A percentile compares a stretch with the other conserved stretches of the same genome.
Evolutionary conservation across 2,329 filamentous ascomycete genomes (phyloP).

Genomic region (Exserohilum rostratum): DNA sequence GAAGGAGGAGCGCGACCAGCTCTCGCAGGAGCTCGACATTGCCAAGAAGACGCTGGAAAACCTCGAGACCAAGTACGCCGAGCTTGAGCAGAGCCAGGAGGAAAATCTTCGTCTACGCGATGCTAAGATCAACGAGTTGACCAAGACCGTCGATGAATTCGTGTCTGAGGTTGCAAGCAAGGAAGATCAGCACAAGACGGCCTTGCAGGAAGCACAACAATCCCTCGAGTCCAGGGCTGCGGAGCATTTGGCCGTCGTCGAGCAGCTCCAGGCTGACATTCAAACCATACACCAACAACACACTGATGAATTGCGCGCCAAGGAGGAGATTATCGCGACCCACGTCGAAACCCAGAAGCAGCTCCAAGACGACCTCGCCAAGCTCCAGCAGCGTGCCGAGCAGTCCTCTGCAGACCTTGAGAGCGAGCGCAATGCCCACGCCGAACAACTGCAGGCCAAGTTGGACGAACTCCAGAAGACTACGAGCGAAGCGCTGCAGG

Average conservation of each 20-base stretch:
- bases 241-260: conserved; percentile 37
- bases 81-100: conserved; percentile 38
- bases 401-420: conserved; percentile 36
- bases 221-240: conserved; percentile 37
- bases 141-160: conserved; percentile 33
- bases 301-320: conserved; percentile 38
- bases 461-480: conserved; percentile 37
- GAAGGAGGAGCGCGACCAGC: conserved; percentile 34
- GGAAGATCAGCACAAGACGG: conserved; percentile 30
- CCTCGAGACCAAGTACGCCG: conserved; percentile 34
- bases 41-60: conserved; percentile 33
- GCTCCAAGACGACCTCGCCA: conserved; percentile 32
- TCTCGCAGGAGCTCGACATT: conserved; percentile 28
- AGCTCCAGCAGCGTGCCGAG: conserved; percentile 40
- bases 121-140: conserved; percentile 37
- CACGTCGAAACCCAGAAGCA: conserved; percentile 33
- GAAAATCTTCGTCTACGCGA: conserved; percentile 36
- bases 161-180: conserved; percentile 29
- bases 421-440: conserved; percentile 36
- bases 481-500: conserved; percentile 28
- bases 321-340: conserved; percentile 38
- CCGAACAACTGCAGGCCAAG: conserved; percentile 32
- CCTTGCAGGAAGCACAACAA: conserved; percentile 31
- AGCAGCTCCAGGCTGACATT: conserved; percentile 43
- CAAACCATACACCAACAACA: conserved; percentile 39